Base-by-base conservation (phyloP, 208 protist genomes). In the Crithidia brevicula region DNA sequence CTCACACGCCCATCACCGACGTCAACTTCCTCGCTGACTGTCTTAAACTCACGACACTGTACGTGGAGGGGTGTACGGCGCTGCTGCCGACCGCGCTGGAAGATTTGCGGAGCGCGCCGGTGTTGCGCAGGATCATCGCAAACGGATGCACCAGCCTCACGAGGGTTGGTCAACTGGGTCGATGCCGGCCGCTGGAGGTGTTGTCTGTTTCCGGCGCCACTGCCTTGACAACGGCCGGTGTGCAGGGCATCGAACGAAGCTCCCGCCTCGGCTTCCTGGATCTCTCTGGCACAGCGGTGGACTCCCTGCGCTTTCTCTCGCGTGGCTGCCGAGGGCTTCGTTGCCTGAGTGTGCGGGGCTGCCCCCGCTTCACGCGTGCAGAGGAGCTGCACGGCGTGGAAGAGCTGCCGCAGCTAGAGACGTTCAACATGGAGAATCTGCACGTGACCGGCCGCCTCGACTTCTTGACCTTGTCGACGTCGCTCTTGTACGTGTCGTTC, bases 11-110 rank as follows among this genome's bases (percentile, higher is more conserved):
- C 27, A 72, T 90, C 50, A 74, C 57, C 27, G 75, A 77, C 61
- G 66, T 90, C 25, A 22, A 61, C 33, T 90, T 86, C 46, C 68
- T 90, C 30, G 31, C 58, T 2, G 74, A 77, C 50, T 82, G 76
- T 64, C 57, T 60, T 22, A 33, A 50, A 40, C 58, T 90, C 18
- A 64, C 60, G 38, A 53, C 79, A 27, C 70, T 90, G 3, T 79
- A 84, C 68, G 43, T 86, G 42, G 81, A 90, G 62, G 49, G 80
- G 13, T 90, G 84, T 69, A 50, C 67, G 30, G 57, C 54, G 34
- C 72, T 90, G 42, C 23, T 34, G 50, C 62, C 67, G 25, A 62
- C 74, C 7, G 81, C 70, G 40, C 58, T 86, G 31, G 36, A 57
- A 20, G 84, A 82, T 1, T 50, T 86, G 42, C 69, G 82, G 56